A percentile compares a stretch with the other conserved stretches of the same genome.
Conservation (phyloP, 2,329 filamentous ascomycete genomes). For the Penicillium corylophilum region DNA sequence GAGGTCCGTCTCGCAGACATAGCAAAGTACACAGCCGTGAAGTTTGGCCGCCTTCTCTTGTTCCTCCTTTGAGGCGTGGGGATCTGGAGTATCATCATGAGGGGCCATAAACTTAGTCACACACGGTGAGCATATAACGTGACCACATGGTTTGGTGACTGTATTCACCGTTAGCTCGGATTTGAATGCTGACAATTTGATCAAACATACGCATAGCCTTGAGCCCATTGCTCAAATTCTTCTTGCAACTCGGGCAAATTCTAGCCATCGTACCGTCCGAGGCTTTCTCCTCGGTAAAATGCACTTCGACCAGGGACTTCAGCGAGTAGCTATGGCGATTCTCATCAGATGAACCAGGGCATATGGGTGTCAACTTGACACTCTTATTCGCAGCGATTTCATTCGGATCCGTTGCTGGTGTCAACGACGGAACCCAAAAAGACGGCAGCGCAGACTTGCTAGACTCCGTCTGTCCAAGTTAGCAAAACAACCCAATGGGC, state of each 20-base stretch:
- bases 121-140: slow-evolving; percentile 85
- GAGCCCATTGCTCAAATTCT: slow-evolving; percentile 75
- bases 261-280: slow-evolving; percentile 48
- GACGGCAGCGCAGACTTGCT: slow-evolving; percentile 71
- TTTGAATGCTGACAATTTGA: background rate
- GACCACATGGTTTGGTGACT: slow-evolving; percentile 83
- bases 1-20: slow-evolving; percentile 82
- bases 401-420: slow-evolving; percentile 61
- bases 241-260: slow-evolving; percentile 83
- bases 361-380: slow-evolving; percentile 68
- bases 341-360: slow-evolving; percentile 68
- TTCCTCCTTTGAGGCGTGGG: slow-evolving; percentile 59
- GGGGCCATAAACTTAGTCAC: slow-evolving; percentile 78
- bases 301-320: slow-evolving; percentile 71
- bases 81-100: slow-evolving; percentile 52
- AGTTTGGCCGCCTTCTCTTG: slow-evolving; percentile 34
- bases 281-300: slow-evolving; percentile 71
- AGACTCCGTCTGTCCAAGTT: slow-evolving; percentile 45
- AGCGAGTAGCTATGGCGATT: slow-evolving; percentile 73
- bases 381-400: slow-evolving; percentile 60
- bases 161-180: slow-evolving; percentile 4
- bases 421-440: slow-evolving; percentile 90
- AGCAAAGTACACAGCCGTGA: slow-evolving; percentile 64
- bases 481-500: background rate
- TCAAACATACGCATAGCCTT: slow-evolving; percentile 63